These are phyloP conservation scores for Moniliella sp. DNA, from an alignment of 1,284 basidiomycete genomes.

Conservation along the genomic window DNA sequence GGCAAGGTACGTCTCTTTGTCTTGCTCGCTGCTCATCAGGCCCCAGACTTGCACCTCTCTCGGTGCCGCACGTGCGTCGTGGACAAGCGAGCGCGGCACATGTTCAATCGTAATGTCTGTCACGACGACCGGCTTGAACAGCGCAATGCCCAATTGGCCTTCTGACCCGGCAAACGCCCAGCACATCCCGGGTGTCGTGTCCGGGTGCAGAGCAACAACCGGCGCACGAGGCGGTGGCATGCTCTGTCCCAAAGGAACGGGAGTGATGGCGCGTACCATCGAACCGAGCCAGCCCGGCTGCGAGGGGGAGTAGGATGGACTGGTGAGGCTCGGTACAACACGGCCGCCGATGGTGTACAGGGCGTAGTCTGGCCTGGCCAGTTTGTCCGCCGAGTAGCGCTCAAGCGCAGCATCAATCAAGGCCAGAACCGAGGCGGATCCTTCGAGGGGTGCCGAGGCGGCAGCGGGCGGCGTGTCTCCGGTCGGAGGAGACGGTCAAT, in stretches of 20 bases:
- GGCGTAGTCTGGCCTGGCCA: slow-evolving; percentile 64
- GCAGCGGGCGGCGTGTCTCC: neutral
- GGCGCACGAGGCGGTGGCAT: slow-evolving; percentile 54
- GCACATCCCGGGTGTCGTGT: slow-evolving; percentile 59
- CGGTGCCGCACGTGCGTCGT: slow-evolving; percentile 55
- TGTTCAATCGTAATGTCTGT: slow-evolving; percentile 71
- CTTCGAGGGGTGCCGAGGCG: neutral
- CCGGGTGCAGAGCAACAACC: slow-evolving; percentile 61
- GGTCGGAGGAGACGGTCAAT: neutral
- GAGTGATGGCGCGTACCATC: slow-evolving; percentile 1
- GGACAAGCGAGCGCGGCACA: slow-evolving; percentile 52
- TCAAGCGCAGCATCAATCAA: slow-evolving; percentile 51
- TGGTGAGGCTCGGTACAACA: slow-evolving; percentile 54
- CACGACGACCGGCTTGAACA: slow-evolving; percentile 49
- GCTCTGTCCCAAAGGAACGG: slow-evolving; percentile 40
- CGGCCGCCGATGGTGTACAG: slow-evolving; percentile 58
- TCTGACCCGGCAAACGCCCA: slow-evolving; percentile 65
- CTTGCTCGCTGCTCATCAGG: slow-evolving; percentile 43
- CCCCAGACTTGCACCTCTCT: slow-evolving; percentile 64
- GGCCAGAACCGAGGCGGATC: neutral
- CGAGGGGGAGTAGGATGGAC: slow-evolving; percentile 41
- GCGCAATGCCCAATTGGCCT: slow-evolving; percentile 60
- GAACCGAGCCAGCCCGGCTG: slow-evolving; percentile 1
- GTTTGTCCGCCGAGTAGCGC: slow-evolving; percentile 50
- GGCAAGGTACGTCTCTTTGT: slow-evolving; percentile 39